Evolutionary conservation across 1,284 basidiomycete genomes (phyloP).

Genomic region (Leccinum solheimii): DNA sequence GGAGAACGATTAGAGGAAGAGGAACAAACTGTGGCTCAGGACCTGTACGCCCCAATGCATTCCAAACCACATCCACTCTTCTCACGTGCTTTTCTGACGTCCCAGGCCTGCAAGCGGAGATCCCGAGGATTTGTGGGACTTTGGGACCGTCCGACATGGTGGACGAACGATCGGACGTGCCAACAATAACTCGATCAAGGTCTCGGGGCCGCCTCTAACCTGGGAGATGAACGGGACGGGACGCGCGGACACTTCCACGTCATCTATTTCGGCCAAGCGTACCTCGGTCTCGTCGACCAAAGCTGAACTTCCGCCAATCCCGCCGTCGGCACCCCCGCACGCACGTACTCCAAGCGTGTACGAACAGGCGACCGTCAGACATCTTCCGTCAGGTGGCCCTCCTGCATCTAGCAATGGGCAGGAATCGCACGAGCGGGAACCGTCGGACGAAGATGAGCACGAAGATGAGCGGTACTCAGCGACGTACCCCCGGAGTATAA

Average conservation of each 20-base stretch:
- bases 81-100: conserved; percentile 5
- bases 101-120: conserved; percentile 57
- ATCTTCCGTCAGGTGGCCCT: conserved; percentile 43
- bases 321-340: conserved; percentile 25
- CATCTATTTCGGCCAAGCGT: conserved; percentile 31
- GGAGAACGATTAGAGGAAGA: background rate
- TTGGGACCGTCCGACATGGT: conserved; percentile 82
- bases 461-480: conserved; percentile 50
- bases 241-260: conserved; percentile 40
- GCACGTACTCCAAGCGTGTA: conserved; percentile 44
- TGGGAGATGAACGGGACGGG: conserved; percentile 71
- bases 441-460: conserved; percentile 67
- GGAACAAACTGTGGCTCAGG: conserved; percentile 57
- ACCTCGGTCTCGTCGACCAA: conserved; percentile 45
- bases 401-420: conserved; percentile 14
- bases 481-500: conserved; percentile 9
- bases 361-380: conserved; percentile 36
- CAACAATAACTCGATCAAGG: conserved; percentile 49
- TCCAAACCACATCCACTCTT: conserved; percentile 23
- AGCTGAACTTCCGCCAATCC: conserved; percentile 56
- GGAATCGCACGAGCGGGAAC: conserved; percentile 6
- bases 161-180: conserved; percentile 64
- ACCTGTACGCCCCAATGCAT: conserved; percentile 44
- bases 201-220: conserved; percentile 66
- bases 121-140: conserved; percentile 91